Evolutionary conservation across 2,329 filamentous ascomycete genomes (phyloP).

Genomic region (Colletotrichum sp.): DNA sequence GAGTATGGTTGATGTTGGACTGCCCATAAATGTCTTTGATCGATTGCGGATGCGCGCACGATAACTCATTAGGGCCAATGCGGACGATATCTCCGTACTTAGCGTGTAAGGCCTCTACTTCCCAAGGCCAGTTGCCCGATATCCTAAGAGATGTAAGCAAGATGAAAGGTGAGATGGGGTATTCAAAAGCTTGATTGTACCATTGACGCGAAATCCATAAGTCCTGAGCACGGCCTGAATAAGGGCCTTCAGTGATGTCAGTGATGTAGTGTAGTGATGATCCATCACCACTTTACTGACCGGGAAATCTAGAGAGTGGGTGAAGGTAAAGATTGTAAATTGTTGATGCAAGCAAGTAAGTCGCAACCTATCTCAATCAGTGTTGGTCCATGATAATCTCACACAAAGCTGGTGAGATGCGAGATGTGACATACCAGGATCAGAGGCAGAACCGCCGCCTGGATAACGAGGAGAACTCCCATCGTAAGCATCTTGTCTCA

Average conservation of each 20-base stretch:
- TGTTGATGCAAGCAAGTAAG: neutral
- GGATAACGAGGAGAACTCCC: neutral
- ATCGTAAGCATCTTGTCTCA: neutral
- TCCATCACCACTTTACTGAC: neutral
- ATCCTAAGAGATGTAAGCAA: neutral
- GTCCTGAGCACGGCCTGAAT: neutral
- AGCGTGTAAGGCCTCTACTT: neutral
- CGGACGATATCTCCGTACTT: slow-evolving; percentile 42
- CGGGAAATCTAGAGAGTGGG: neutral
- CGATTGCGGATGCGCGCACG: slow-evolving; percentile 39
- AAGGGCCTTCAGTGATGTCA: neutral
- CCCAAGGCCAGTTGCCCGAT: neutral
- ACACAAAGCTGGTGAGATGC: neutral
- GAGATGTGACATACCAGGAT: neutral
- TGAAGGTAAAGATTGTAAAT: neutral
- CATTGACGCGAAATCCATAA: slow-evolving; percentile 1
- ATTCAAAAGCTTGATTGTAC: neutral
- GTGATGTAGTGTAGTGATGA: neutral
- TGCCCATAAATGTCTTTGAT: slow-evolving; percentile 47
- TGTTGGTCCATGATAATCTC: neutral
- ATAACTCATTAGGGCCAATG: slow-evolving; percentile 49
- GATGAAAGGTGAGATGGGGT: neutral
- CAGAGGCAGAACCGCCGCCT: neutral
- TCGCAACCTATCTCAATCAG: neutral
- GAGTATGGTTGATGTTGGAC: slow-evolving; percentile 19